These are phyloP conservation scores for Adenanthera pavonina DNA, from an alignment of 306 rosid genomes.

Conservation along the genomic window DNA sequence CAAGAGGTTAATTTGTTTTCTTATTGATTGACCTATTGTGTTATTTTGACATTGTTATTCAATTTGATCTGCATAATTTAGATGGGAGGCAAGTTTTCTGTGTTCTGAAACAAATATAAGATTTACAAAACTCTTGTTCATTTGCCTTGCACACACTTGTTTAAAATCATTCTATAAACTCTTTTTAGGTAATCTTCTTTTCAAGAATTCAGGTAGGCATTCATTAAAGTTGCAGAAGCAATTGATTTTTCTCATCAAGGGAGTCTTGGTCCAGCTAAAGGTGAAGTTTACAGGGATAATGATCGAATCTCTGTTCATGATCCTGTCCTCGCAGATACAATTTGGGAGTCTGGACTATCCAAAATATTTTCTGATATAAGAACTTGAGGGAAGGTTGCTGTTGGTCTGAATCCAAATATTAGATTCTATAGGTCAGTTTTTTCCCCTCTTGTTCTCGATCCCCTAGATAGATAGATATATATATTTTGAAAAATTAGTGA, in stretches of 20 bases:
- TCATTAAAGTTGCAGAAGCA: constrained; percentile 70
- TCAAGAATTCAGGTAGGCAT: constrained; percentile 73
- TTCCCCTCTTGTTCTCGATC: neutral
- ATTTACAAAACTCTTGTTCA: neutral
- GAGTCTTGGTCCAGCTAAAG: constrained; percentile 85
- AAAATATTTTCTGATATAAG: constrained; percentile 67
- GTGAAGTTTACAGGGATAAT: constrained; percentile 91
- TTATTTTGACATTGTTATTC: neutral
- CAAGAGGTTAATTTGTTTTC: neutral
- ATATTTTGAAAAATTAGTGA: neutral
- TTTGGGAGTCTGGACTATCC: constrained; percentile 82
- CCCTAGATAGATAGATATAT: neutral
- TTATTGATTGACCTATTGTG: constrained; percentile 6
- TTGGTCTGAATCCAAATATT: constrained; percentile 87
- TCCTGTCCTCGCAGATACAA: constrained; percentile 66
- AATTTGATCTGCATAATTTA: neutral
- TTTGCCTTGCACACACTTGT: neutral
- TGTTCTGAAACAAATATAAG: constrained; percentile 18
- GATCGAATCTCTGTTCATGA: constrained; percentile 77
- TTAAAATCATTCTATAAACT: neutral
- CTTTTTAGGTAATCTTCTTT: constrained; percentile 15
- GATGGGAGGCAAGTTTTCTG: neutral
- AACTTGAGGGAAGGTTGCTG: constrained; percentile 73
- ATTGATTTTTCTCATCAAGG: constrained; percentile 87
- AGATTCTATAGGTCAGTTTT: constrained; percentile 80